Percentiles rank a stretch among this genome's conserved stretches.
These are phyloP conservation scores for Penicillium capsulatum DNA, from an alignment of 2,329 filamentous ascomycete genomes.

Conservation along the genomic window DNA sequence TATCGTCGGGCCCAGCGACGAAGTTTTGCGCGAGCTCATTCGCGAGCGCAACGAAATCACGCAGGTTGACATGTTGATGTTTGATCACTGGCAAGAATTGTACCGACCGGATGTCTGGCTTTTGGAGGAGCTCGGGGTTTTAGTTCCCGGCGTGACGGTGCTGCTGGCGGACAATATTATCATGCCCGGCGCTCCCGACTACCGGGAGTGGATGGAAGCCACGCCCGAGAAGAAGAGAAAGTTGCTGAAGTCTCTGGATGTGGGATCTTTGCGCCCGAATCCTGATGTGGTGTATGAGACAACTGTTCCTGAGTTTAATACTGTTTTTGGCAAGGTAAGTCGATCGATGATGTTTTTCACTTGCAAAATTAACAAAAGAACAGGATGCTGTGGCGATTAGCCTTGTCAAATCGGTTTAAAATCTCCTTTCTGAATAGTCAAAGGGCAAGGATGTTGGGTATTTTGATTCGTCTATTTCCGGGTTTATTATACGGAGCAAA, in stretches of 20 bases:
- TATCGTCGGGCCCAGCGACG: slow-evolving; percentile 61
- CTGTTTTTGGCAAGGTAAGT: slow-evolving; percentile 13
- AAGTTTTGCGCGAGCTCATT: slow-evolving; percentile 58
- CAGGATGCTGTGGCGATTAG: slow-evolving; percentile 15
- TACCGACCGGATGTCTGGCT: slow-evolving; percentile 70
- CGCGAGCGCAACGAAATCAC: slow-evolving; percentile 45
- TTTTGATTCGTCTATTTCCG: too few relatives aligned
- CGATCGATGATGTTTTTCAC: background rate
- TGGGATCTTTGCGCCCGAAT: slow-evolving; percentile 8
- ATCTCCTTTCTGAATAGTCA: too few relatives aligned
- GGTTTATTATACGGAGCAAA: too few relatives aligned
- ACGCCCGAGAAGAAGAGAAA: slow-evolving; percentile 10
- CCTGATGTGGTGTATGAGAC: slow-evolving; percentile 15
- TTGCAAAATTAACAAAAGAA: background rate
- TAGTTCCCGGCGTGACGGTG: slow-evolving; percentile 48
- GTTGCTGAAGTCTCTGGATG: slow-evolving; percentile 3
- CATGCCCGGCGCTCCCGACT: slow-evolving; percentile 16
- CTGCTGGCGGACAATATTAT: slow-evolving; percentile 19
- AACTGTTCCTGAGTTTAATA: slow-evolving; percentile 10
- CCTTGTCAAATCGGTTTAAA: background rate
- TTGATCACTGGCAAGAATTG: slow-evolving; percentile 71
- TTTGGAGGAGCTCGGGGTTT: slow-evolving; percentile 62
- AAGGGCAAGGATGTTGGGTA: too few relatives aligned
- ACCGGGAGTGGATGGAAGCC: slow-evolving; percentile 17
- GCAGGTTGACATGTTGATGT: slow-evolving; percentile 65